These are phyloP conservation scores for Colletotrichum karsti DNA, from an alignment of 2,329 filamentous ascomycete genomes.

Conservation along the genomic window DNA sequence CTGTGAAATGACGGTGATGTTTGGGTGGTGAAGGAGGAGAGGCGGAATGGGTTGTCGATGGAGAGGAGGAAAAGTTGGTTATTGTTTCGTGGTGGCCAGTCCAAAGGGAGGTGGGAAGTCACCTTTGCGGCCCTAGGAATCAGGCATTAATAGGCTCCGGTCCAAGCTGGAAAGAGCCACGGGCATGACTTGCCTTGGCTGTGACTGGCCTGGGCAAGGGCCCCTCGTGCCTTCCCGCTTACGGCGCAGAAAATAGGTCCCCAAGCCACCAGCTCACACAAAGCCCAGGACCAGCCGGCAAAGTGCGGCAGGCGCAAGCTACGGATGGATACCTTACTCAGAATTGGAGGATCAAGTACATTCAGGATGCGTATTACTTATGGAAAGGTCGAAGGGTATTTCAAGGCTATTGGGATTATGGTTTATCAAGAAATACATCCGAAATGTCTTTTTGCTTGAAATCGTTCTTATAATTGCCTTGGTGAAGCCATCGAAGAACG, in stretches of 20 bases:
- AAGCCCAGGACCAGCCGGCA: not conserved
- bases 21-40: constrained; percentile 29
- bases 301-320: not conserved
- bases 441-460: too few species aligned
- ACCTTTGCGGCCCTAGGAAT: constrained; percentile 20
- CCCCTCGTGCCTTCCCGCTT: constrained; percentile 15
- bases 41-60: constrained; percentile 16
- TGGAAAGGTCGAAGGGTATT: too few species aligned
- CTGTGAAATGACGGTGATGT: constrained; percentile 11
- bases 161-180: constrained; percentile 4
- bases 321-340: too few species aligned
- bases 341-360: not conserved
- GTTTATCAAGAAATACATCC: too few species aligned
- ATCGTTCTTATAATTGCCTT: too few species aligned
- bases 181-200: constrained; percentile 14
- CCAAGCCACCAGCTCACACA: not conserved
- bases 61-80: constrained; percentile 35
- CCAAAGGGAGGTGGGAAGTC: constrained; percentile 22
- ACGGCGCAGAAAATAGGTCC: constrained; percentile 1
- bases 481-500: too few species aligned
- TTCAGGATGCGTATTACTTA: too few species aligned
- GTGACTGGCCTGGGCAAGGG: constrained; percentile 8
- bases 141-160: constrained; percentile 23
- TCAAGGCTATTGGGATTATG: too few species aligned
- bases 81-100: constrained; percentile 27